phyloP scores from a whole-genome alignment of 140 eudicot genomes.

The Erigeron philadelphicus region DNA sequence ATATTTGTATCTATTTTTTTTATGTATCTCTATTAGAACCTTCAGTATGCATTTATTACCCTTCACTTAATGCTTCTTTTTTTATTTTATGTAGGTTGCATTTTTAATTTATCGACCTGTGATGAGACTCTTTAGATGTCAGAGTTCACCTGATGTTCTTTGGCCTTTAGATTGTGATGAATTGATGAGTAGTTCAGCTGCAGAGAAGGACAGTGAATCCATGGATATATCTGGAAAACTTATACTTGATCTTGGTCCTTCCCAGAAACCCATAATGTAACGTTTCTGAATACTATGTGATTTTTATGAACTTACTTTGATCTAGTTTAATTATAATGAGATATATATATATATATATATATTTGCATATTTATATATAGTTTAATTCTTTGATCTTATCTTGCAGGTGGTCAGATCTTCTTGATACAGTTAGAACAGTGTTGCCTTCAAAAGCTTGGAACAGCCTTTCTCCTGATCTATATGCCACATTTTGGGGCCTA shows the following conservation, averaged over 20 bases:
- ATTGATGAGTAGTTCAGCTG: slow-evolving; percentile 19
- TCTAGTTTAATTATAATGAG: too few relatives aligned
- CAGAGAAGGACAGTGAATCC: slow-evolving; percentile 45
- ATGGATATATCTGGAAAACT: slow-evolving; percentile 34
- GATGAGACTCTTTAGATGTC: slow-evolving; percentile 88
- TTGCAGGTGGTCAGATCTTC: slow-evolving; percentile 93
- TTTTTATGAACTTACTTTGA: neutral
- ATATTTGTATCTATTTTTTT: neutral
- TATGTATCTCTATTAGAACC: neutral
- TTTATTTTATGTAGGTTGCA: slow-evolving; percentile 53
- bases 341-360: too few relatives aligned
- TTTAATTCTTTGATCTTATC: neutral
- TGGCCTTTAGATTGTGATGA: slow-evolving; percentile 82
- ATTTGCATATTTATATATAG: neutral
- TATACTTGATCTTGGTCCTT: slow-evolving; percentile 70
- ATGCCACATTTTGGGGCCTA: slow-evolving; percentile 98
- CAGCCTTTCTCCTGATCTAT: slow-evolving; percentile 94
- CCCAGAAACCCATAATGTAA: slow-evolving; percentile 64
- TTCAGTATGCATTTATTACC: too few relatives aligned
- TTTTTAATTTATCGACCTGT: slow-evolving; percentile 93
- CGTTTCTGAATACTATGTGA: neutral
- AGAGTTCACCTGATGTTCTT: slow-evolving; percentile 46
- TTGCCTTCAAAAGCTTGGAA: slow-evolving; percentile 98
- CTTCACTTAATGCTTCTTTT: neutral
- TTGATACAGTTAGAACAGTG: slow-evolving; percentile 74